These are phyloP conservation scores for Platismatia glauca DNA, from an alignment of 495 filamentous ascomycete genomes.

Conservation along the genomic window DNA sequence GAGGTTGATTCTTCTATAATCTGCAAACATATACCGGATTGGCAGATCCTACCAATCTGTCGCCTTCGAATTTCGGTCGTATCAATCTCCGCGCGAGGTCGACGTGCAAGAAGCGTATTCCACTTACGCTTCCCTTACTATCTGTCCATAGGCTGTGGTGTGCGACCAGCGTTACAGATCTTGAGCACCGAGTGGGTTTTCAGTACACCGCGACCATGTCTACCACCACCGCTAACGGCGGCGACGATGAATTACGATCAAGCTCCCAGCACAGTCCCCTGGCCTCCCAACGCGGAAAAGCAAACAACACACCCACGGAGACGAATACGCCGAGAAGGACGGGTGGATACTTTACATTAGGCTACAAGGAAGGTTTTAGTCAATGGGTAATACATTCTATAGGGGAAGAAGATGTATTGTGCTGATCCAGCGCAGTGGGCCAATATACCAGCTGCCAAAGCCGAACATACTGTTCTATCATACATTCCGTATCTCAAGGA, in stretches of 20 bases:
- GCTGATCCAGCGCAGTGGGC: constrained; percentile 57
- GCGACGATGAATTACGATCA: constrained; percentile 28
- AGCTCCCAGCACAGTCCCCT: constrained; percentile 40
- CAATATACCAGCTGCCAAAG: constrained; percentile 65
- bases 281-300: constrained; percentile 44
- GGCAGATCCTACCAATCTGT: background rate
- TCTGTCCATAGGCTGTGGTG: background rate
- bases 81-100: background rate
- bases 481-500: constrained; percentile 77
- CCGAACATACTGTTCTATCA: constrained; percentile 84
- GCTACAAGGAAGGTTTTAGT: constrained; percentile 80
- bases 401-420: background rate
- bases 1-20: background rate
- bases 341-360: constrained; percentile 62
- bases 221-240: constrained; percentile 16
- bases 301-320: constrained; percentile 22
- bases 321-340: constrained; percentile 28
- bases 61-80: background rate
- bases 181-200: background rate
- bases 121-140: background rate
- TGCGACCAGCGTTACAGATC: background rate
- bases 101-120: background rate
- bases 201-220: constrained; percentile 4
- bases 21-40: background rate
- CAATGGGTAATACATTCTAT: constrained; percentile 63